phyloP scores from a whole-genome alignment of 2,329 filamentous ascomycete genomes.

The Cladosporium sp. region DNA sequence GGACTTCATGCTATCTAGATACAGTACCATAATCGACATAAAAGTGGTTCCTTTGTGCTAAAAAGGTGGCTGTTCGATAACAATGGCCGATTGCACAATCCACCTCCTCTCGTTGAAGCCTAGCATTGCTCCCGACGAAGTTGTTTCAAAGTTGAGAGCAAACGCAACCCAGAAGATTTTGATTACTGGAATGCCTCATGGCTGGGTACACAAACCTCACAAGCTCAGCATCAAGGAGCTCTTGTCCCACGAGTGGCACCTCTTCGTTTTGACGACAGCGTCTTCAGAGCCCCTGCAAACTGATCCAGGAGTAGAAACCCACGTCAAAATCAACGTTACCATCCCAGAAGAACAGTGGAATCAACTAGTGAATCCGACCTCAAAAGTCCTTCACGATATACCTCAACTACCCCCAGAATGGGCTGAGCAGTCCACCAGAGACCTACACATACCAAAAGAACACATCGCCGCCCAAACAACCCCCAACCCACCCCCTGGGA shows the following conservation, averaged over 20 bases:
- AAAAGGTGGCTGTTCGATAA: background rate
- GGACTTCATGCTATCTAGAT: background rate
- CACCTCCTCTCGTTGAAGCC: background rate
- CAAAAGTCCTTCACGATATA: background rate
- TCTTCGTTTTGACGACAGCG: conserved; percentile 19
- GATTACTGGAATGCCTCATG: conserved; percentile 21
- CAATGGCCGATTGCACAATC: conserved; percentile 4
- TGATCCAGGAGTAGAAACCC: background rate
- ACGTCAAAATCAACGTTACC: background rate
- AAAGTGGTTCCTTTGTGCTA: background rate
- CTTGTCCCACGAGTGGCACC: conserved; percentile 20
- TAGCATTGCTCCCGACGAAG: background rate
- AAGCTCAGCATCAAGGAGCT: conserved; percentile 6
- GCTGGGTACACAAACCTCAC: conserved; percentile 24
- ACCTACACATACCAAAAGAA: background rate
- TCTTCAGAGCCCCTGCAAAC: background rate
- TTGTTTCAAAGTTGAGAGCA: background rate
- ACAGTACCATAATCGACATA: background rate
- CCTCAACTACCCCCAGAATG: background rate
- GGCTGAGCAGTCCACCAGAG: background rate
- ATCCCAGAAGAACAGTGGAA: background rate
- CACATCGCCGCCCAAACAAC: background rate
- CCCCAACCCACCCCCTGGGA: conserved; percentile 16
- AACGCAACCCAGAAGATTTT: background rate
- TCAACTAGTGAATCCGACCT: background rate